A percentile compares a stretch with the other conserved stretches of the same genome.
These are phyloP conservation scores for Diospyros kaki DNA, from an alignment of 148 eudicot genomes.

Conservation along the genomic window DNA sequence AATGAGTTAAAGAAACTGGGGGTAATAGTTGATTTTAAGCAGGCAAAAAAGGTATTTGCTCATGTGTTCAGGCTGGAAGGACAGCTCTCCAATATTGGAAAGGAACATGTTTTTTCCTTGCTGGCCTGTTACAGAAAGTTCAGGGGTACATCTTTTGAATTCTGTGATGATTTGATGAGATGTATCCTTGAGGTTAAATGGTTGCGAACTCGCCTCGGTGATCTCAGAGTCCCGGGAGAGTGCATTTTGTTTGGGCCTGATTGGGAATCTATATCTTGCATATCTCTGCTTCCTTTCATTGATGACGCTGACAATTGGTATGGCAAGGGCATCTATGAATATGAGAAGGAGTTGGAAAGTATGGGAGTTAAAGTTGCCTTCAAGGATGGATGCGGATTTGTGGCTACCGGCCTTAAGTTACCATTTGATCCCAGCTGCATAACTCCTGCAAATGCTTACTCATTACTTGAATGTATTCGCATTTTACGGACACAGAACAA, in stretches of 20 bases:
- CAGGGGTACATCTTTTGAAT: slow-evolving; percentile 1
- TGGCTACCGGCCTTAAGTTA: slow-evolving; percentile 32
- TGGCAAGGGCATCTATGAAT: slow-evolving; percentile 39
- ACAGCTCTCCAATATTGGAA: slow-evolving; percentile 20
- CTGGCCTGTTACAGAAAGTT: slow-evolving; percentile 37
- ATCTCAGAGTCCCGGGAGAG: slow-evolving; percentile 38
- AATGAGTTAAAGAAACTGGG: slow-evolving; percentile 35
- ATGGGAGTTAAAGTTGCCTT: slow-evolving; percentile 48
- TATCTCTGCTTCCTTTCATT: slow-evolving; percentile 57
- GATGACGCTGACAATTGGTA: slow-evolving; percentile 45
- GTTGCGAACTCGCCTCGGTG: slow-evolving; percentile 53
- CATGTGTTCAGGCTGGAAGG: slow-evolving; percentile 35
- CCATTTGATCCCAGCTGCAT: slow-evolving; percentile 33
- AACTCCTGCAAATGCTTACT: slow-evolving; percentile 29
- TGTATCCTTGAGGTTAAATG: slow-evolving; percentile 43
- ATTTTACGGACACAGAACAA: neutral
- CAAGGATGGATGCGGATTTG: slow-evolving; percentile 28
- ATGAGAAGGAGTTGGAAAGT: slow-evolving; percentile 31
- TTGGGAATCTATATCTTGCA: slow-evolving; percentile 45
- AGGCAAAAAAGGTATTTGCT: slow-evolving; percentile 32
- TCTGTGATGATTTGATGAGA: slow-evolving; percentile 27
- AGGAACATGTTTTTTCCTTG: slow-evolving; percentile 30
- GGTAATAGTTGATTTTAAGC: slow-evolving; percentile 40
- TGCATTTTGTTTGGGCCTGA: slow-evolving; percentile 44
- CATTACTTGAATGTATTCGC: slow-evolving; percentile 43